Conservation (phyloP, 1,139 yeast species). For the Protomyces inouyei region DNA sequence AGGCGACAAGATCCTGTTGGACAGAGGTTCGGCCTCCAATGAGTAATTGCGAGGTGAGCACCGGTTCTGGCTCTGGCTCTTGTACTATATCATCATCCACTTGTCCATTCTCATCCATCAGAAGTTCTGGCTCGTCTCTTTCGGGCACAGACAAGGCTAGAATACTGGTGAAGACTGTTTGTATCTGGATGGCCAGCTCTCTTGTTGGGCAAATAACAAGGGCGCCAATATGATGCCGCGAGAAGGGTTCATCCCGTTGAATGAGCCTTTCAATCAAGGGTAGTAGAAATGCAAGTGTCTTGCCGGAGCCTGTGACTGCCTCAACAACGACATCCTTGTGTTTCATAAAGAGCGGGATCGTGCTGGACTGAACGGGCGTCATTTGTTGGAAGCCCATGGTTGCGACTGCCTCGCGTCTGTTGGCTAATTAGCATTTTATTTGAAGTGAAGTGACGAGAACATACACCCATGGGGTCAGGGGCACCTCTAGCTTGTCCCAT, state of each 20-base stretch:
- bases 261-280: conserved; percentile 61
- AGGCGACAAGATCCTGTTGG: conserved; percentile 66
- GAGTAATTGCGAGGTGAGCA: conserved; percentile 59
- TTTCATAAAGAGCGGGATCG: conserved; percentile 79
- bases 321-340: conserved; percentile 95
- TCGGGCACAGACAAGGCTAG: conserved; percentile 44
- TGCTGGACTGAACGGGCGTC: conserved; percentile 98
- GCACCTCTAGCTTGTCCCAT: background rate
- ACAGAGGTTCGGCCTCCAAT: conserved; percentile 71
- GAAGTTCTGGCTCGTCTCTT: conserved; percentile 40
- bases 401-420: conserved; percentile 52
- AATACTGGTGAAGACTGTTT: conserved; percentile 57
- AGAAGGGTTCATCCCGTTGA: conserved; percentile 33
- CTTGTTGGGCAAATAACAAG: conserved; percentile 83
- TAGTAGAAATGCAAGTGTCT: conserved; percentile 78
- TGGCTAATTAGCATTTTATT: background rate
- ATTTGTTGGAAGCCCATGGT: conserved; percentile 71
- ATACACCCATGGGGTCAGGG: background rate
- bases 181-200: conserved; percentile 82
- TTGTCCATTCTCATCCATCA: conserved; percentile 81
- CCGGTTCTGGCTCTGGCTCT: conserved; percentile 5
- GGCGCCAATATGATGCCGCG: conserved; percentile 60
- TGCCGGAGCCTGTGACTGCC: conserved; percentile 96
- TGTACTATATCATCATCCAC: background rate
- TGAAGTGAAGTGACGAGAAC: background rate